phyloP scores from a whole-genome alignment of 768 basidiomycete species.

The Phanerochaete sordida region DNA sequence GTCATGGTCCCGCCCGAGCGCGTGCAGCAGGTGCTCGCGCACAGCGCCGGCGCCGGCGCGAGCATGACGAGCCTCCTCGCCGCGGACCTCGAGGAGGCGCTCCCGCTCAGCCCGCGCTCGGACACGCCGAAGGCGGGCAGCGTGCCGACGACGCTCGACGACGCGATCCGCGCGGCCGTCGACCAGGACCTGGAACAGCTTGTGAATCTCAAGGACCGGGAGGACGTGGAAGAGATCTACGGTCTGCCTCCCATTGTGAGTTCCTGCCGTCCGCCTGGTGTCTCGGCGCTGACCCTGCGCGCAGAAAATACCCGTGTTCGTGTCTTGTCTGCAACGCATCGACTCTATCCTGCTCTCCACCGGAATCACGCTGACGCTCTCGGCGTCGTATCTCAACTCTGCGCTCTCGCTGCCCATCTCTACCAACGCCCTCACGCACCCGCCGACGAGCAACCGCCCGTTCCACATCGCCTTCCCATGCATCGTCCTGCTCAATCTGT shows the following conservation, averaged over 20 bases:
- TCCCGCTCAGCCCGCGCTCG: conserved; percentile 12
- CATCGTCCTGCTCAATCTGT: conserved; percentile 36
- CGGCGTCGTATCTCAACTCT: conserved; percentile 59
- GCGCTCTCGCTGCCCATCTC: conserved; percentile 34
- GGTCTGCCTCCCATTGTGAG: conserved; percentile 77
- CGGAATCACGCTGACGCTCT: conserved; percentile 59
- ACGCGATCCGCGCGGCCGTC: conserved; percentile 37
- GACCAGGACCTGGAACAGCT: conserved; percentile 68
- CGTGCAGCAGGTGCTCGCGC: conserved; percentile 36
- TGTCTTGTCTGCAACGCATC: conserved; percentile 72
- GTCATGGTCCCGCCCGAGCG: conserved; percentile 51
- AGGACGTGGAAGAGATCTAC: conserved; percentile 78
- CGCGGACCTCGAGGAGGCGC: conserved; percentile 3
- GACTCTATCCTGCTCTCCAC: conserved; percentile 70
- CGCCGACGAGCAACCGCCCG: conserved; percentile 16
- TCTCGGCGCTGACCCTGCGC: no score
- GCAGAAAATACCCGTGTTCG: conserved; percentile 75
- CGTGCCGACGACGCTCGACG: conserved; percentile 15
- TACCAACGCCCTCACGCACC: conserved; percentile 11
- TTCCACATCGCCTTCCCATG: conserved; percentile 28
- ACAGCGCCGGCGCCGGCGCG: conserved; percentile 14
- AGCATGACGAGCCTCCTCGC: conserved; percentile 12
- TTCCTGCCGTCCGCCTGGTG: conserved; percentile 15
- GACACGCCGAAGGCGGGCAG: neutral
- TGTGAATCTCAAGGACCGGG: conserved; percentile 56